phyloP scores from a whole-genome alignment of 2,329 filamentous ascomycete species.

The Colletotrichum chlorophyti region DNA sequence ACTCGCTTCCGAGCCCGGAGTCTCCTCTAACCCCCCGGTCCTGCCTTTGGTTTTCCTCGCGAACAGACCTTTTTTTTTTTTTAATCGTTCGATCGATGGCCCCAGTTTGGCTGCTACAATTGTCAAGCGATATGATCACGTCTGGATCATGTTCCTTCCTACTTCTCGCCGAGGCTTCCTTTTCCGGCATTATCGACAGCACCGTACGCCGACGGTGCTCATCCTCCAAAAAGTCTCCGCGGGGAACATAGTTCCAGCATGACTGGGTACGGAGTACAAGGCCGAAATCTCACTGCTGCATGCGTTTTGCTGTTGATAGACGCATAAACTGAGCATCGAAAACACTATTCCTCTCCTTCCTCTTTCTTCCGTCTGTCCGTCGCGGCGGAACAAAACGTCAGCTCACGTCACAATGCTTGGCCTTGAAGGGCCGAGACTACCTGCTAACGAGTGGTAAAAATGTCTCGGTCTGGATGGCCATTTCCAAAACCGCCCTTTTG shows the following conservation, averaged over 20 bases:
- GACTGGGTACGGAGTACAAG: too few species aligned
- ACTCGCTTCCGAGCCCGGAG: too few species aligned
- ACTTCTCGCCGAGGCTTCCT: neutral
- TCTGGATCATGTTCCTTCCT: conserved; percentile 4
- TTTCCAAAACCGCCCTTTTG: neutral
- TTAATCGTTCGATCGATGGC: conserved; percentile 13
- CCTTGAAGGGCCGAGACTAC: neutral
- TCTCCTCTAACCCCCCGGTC: too few species aligned
- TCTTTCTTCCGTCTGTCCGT: neutral
- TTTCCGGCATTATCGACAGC: too few species aligned
- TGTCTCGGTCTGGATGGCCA: neutral
- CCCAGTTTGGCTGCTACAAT: neutral
- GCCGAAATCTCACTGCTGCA: too few species aligned
- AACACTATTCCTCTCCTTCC: neutral
- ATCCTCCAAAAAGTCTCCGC: neutral
- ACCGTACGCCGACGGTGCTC: too few species aligned
- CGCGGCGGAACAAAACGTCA: neutral
- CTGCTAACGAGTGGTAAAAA: neutral
- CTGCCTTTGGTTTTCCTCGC: neutral
- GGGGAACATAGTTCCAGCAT: too few species aligned
- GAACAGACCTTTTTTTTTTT: conserved; percentile 2
- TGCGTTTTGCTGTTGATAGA: neutral
- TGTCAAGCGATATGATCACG: conserved; percentile 17
- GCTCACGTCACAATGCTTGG: conserved; percentile 4
- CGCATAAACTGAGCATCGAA: neutral